Conservation (phyloP, 176 grass and related monocot genomes). For the Cocos nucifera region DNA sequence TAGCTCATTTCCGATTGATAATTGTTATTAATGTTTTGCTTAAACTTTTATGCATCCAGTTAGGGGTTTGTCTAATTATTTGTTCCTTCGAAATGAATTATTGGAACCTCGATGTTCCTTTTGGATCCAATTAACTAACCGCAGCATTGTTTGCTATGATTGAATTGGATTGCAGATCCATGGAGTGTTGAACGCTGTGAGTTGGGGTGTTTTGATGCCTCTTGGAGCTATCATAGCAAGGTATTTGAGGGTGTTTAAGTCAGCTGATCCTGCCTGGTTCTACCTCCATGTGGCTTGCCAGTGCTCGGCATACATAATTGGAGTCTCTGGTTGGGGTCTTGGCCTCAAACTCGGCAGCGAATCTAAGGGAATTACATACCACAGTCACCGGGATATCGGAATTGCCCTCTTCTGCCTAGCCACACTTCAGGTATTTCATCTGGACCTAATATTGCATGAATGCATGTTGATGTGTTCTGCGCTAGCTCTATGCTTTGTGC, state of each 20-base stretch:
- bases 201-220: slow-evolving; percentile 80
- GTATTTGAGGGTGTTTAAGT: slow-evolving; percentile 65
- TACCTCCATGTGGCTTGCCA: slow-evolving; percentile 88
- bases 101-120: too few species aligned
- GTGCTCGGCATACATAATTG: slow-evolving; percentile 61
- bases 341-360: slow-evolving; percentile 90
- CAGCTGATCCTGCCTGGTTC: slow-evolving; percentile 82
- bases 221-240: slow-evolving; percentile 73
- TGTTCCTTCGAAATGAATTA: too few species aligned
- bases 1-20: too few species aligned
- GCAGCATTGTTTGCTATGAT: too few species aligned
- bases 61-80: too few species aligned
- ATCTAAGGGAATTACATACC: slow-evolving; percentile 43
- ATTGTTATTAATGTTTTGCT: too few species aligned
- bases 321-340: slow-evolving; percentile 82
- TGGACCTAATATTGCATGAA: too few species aligned
- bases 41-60: too few species aligned
- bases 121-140: too few species aligned
- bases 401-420: slow-evolving; percentile 70
- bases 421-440: slow-evolving; percentile 52
- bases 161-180: slow-evolving; percentile 49
- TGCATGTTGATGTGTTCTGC: too few species aligned
- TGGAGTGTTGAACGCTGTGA: slow-evolving; percentile 59
- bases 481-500: too few species aligned
- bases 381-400: slow-evolving; percentile 58